Base-by-base conservation (phyloP, 1,284 basidiomycete species). In the Bjerkandera adusta region DNA sequence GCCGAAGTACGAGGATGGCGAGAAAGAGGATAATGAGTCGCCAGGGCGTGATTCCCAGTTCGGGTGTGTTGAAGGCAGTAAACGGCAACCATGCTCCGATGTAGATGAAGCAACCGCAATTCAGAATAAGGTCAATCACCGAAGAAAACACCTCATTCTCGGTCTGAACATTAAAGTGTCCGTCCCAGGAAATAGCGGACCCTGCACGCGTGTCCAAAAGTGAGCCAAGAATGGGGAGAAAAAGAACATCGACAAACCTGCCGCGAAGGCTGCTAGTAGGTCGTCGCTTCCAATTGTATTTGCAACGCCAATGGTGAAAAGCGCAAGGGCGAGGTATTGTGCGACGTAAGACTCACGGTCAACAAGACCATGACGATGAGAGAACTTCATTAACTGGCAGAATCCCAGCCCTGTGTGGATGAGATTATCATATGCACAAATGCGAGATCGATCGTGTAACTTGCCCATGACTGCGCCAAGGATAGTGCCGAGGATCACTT, bases 271-370 rank as follows among this genome's bases (percentile, higher is more conserved):
- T 10, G 92, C 92, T 13, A 97, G 70, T 6, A 97, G 74, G 61
- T 96, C 92, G 60, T 96, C 92, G 49, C 77, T 85, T 1, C 91
- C 92, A 15, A 94, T 68, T 1, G 89, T 16, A 34, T 11, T 5
- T 5, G 36, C 8, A 20, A 90, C 67, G 4, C 92, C 92, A 36
- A 88, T 84, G 2, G 84, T 87, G 57, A 95, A 79, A 25, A 95
- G 68, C 1, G 91, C 77, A 15, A 97, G 69, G 18, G 91, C 88
- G 43, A 98, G 75, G 62, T 95, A 97, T 58, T 89, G 94, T 0
- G 92, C 89, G 22, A 97, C 81, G 65, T 89, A 97, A 2, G 92
- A 94, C 67, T 97, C 89, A 49, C 89, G 81, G 66, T 97, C 92
- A 55, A 97, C 89, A 58, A 85, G 82, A 10, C 85, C 85, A 42